Evolutionary conservation across 371 early-diverging fungal species (phyloP), one percentile per base, ranked within the genome.

Genomic region (Entomophthora muscae): DNA sequence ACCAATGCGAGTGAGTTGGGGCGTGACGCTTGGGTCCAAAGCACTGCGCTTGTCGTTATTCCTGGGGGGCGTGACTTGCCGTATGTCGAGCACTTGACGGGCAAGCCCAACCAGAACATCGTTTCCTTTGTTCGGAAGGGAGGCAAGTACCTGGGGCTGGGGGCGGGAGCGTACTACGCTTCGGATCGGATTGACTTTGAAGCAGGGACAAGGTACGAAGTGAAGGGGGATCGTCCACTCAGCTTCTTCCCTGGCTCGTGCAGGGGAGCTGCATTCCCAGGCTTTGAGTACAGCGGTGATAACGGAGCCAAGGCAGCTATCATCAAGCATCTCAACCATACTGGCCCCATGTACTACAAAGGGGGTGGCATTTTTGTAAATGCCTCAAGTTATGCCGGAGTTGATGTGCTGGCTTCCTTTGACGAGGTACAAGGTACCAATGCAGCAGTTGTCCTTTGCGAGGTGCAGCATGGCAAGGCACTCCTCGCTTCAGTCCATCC

Each of bases 121-220:
- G 65, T 68, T 21, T 62, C 71, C 13, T 97, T 82, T 75, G 90
- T 96, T 1, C 33, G 69, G 0, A 63, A 68, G 21, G 95, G 95
- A 7, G 98, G 98, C 1, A 75, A 78, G 13, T 95, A 91, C 69
- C 71, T 91, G 33, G 98, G 98, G 0, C 76, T 97, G 12, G 93
- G 97, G 68, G 95, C 92, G 0, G 98, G 97, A 12, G 95, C 85
- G 0, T 93, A 94, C 68, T 94, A 88, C 72, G 94, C 79, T 1
- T 76, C 81, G 22, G 68, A 66, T 0, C 64, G 70, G 17, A 80
- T 89, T 32, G 86, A 83, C 64, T 95, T 95, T 74, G 93, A 94
- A 72, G 73, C 75, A 1, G 82, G 83, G 12, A 66, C 76, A 21
- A 61, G 65, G 1, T 68, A 86, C 68, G 78, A 84, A 65, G 90